Base-by-base conservation (phyloP, 371 early-diverging fungal genomes). In the Globomyces sp. region DNA sequence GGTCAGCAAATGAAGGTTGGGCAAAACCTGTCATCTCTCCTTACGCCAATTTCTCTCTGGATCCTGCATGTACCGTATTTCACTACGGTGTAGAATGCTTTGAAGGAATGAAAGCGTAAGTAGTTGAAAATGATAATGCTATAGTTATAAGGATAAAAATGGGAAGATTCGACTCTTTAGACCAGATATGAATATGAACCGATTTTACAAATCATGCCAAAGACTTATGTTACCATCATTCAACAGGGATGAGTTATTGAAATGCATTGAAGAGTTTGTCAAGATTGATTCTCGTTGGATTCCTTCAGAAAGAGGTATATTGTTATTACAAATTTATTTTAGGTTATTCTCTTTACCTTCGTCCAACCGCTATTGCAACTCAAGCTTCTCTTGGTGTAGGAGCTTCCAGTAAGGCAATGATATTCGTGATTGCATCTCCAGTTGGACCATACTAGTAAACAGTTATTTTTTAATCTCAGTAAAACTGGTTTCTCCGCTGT, bases 311-410 rank as follows among this genome's bases (percentile, higher is more conserved):
- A 83, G 90, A 36, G 51, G 51, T 51, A 10, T 51, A 10, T 51
- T 51, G 24, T 24, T 24, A 0, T 24, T 51, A 10, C 5, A n/a
- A 51, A 10, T 51, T 51, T 10, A 51, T 4, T 4, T 10, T 51
- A 51, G 98, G 98, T 0, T 96, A 94, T 76, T 95, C 95, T 40
- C 78, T 98, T 51, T 98, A 98, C 74, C 72, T 98, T 37, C 92
- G 98, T 63, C 98, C 98, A 4, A 95, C 95, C 66, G 85, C 93
- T 80, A 98, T 98, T 65, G 97, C 91, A 43, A 96, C 97, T 4
- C 94, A 96, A 75, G 87, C 85, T 67, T 77, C 81, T 2, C 76
- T 92, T 37, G 91, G 91, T 64, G 74, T 82, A 67, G 85, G 75
- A 43, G 86, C 89, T 44, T 89, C 92, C 49, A 82, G 84, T 67